Base-by-base conservation (phyloP, 1,139 yeast genomes). In the Yamadazyma songkhlaensis region DNA sequence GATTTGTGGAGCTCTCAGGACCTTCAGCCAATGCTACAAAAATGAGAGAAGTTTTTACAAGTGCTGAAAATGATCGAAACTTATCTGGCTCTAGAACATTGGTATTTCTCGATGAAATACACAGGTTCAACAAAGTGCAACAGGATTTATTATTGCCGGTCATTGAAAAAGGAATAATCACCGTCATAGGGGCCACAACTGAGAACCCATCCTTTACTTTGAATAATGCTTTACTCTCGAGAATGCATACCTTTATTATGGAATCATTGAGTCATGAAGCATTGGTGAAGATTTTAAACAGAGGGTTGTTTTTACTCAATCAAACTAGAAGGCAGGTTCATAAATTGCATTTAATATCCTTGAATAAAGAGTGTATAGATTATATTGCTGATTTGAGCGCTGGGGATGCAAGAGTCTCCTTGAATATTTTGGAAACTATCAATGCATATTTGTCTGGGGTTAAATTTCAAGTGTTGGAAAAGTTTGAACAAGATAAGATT, bases 131-230 rank as follows among this genome's bases (percentile, higher is more conserved):
- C 55, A 86, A 88, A 49, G 77, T 85, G 0, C 97, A 89, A 44
- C 98, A 94, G 55, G 98, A 94, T 59, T 64, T 86, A 22, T 77
- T 94, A 40, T 63, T 85, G 9, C 88, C 88, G 0, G 82, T 79
- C 39, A 79, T 84, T 22, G 95, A 85, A 53, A 70, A 75, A 42
- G 89, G 90, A 0, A 65, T 71, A 6, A 71, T 82, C 6, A 76
- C 82, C 0, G 71, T 84, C 3, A 81, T 92, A 38, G 98, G 98
- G 1, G 97, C 98, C 7, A 94, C 98, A 0, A 92, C 98, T 1
- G 98, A 92, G 57, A 94, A 94, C 54, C 98, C 98, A 1, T 85
- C 96, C 22, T 94, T 92, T 59, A 88, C 86, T 39, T 60, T 92
- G 31, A 89, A 89, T 51, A 85, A 88, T 51, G 97, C 98, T 0